Percentiles rank a stretch among this genome's conserved stretches.
Evolutionary conservation across 768 basidiomycete species (phyloP).

Genomic region (Tylopilus vinaceipallidus): DNA sequence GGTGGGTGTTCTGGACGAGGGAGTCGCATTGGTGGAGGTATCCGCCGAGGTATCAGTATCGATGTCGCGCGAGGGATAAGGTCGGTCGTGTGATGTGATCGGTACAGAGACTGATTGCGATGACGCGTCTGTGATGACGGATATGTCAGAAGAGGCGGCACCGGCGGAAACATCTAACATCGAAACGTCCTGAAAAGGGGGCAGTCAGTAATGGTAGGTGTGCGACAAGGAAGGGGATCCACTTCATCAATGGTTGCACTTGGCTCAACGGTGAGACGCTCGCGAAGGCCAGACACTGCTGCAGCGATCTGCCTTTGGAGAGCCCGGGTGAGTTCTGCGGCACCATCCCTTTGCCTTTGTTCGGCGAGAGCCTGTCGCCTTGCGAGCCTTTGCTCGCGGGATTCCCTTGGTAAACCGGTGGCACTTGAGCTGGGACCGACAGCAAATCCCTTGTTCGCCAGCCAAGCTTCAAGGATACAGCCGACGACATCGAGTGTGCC

Average conservation of each 20-base stretch:
- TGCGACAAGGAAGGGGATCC: conserved; percentile 8
- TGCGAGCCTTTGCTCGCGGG: conserved; percentile 68
- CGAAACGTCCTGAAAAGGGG: conserved; percentile 30
- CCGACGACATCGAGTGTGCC: conserved; percentile 93
- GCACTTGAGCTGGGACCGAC: conserved; percentile 79
- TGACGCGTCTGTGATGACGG: conserved; percentile 20
- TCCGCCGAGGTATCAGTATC: conserved; percentile 65
- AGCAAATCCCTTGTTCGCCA: conserved; percentile 83
- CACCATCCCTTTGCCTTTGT: conserved; percentile 54
- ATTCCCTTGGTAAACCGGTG: conserved; percentile 71
- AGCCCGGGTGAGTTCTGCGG: conserved; percentile 54
- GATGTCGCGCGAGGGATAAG: conserved; percentile 39
- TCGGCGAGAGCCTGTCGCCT: conserved; percentile 55
- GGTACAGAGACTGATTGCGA: conserved; percentile 18
- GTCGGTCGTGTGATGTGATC: conserved; percentile 20
- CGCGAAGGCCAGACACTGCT: conserved; percentile 25
- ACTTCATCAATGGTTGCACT: conserved; percentile 25
- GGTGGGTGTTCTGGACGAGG: conserved; percentile 60
- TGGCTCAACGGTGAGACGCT: conserved; percentile 1
- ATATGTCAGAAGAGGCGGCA: conserved; percentile 19
- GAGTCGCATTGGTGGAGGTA: conserved; percentile 58
- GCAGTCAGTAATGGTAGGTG: conserved; percentile 6
- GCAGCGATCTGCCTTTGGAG: conserved; percentile 50
- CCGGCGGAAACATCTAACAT: conserved; percentile 29
- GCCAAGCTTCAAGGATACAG: conserved; percentile 90